Percentiles rank a stretch among this genome's conserved stretches.
phyloP scores from a whole-genome alignment of 2,329 filamentous ascomycete genomes.

The Rhynchosporium agropyri region DNA sequence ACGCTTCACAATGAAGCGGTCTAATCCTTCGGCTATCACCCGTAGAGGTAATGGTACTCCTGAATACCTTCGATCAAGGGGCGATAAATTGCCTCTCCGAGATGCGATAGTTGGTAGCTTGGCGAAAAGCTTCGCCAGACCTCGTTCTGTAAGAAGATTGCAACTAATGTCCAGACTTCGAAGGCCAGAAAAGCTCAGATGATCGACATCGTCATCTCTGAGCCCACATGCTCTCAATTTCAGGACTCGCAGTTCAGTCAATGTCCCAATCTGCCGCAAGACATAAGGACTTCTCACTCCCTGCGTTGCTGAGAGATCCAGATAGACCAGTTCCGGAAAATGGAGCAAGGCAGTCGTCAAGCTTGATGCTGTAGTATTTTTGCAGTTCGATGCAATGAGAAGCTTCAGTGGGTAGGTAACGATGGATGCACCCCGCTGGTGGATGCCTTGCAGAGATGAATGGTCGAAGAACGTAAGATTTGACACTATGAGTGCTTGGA shows the following conservation, averaged over 20 bases:
- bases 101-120: conserved; percentile 21
- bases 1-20: conserved; percentile 21
- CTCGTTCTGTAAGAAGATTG: conserved; percentile 30
- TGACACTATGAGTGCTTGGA: conserved; percentile 32
- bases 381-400: conserved; percentile 29
- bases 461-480: conserved; percentile 34
- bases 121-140: conserved; percentile 26
- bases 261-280: conserved; percentile 26
- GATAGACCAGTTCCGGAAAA: conserved; percentile 32
- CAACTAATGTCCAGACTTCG: conserved; percentile 32
- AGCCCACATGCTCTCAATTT: conserved; percentile 31
- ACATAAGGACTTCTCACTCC: conserved; percentile 29
- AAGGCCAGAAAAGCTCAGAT: conserved; percentile 26
- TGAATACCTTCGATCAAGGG: conserved; percentile 21
- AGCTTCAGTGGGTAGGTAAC: conserved; percentile 26
- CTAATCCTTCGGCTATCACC: conserved; percentile 22
- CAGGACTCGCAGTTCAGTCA: conserved; percentile 28
- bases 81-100: conserved; percentile 6
- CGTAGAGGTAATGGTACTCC: conserved; percentile 19
- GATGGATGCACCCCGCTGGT: conserved; percentile 17
- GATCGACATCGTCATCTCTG: conserved; percentile 30
- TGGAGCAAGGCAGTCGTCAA: conserved; percentile 26
- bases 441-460: conserved; percentile 26
- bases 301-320: conserved; percentile 30
- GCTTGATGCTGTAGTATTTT: conserved; percentile 32